phyloP scores from a whole-genome alignment of 306 rosid genomes.

The cucumber (Cucumis sativus) region Cucumber_9930_V3 NC_026657.2:39970001-39970500 shows the following conservation, averaged over 20 bases:
- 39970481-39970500: slow-evolving; percentile 34
- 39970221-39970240: background rate
- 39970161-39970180: background rate
- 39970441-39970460: slow-evolving; percentile 34
- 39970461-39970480: slow-evolving; percentile 33
- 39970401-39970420: too few relatives aligned
- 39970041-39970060: background rate
- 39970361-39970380: too few relatives aligned
- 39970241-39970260: too few relatives aligned
- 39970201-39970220: background rate
- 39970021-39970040: background rate
- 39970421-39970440: background rate
- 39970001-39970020: background rate
- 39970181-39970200: background rate
- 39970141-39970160: background rate
- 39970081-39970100: background rate
- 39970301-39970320: too few relatives aligned
- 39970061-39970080: background rate
- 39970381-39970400: too few relatives aligned
- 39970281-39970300: too few relatives aligned
- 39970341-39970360: too few relatives aligned
- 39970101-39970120: background rate
- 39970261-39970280: too few relatives aligned
- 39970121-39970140: background rate
- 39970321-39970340: too few relatives aligned